Evolutionary conservation across 1,284 basidiomycete genomes (phyloP), one percentile per base, ranked within the genome.

Genomic region (Coniferiporia sulphurascens): DNA sequence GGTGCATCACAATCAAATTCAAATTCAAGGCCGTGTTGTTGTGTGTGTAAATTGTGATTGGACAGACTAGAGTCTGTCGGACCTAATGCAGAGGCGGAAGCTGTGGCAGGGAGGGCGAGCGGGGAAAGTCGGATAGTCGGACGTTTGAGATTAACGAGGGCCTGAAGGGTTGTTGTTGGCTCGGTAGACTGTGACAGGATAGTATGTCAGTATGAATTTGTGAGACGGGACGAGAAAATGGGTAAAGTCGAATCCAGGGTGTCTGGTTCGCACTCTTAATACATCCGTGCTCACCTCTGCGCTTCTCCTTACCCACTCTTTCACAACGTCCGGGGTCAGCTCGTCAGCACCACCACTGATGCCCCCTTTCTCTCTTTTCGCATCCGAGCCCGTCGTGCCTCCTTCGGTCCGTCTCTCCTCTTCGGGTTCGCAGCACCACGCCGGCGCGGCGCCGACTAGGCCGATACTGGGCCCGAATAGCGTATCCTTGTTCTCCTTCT

Each of bases 1-100:
- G 91, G 86, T 0, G 92, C 86, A 63, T 93, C 91, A 64, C 89
- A 91, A 69, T 95, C 93, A 71, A 89, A 95, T 70, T 88, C 87
- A 72, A 95, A 95, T 70, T 92, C 91, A 59, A 95, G 78, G 15
- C 85, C 83, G 66, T 94, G 91, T 44, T 55, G 57, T 35, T 58
- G 56, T 27, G 27, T 27, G 64, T 77, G 77, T 38, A 73, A 77
- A 48, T 83, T 27, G 27, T 27, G 27, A 27, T 27, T 27, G 27
- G 27, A 5, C 27, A 27, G 27, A 27, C 27, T 27, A 27, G 27
- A 2, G 27, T 27, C 27, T 27, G 27, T 5, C 27, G 27, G 27
- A 27, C 27, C 5, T 27, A 27, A 27, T 27, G 27, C 27, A 27
- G 27, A 27, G 27, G 27, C 27, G 27, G 27, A 27, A 27, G 27